phyloP scores from a whole-genome alignment of 495 filamentous ascomycete genomes.

The Echria macrotheca region DNA sequence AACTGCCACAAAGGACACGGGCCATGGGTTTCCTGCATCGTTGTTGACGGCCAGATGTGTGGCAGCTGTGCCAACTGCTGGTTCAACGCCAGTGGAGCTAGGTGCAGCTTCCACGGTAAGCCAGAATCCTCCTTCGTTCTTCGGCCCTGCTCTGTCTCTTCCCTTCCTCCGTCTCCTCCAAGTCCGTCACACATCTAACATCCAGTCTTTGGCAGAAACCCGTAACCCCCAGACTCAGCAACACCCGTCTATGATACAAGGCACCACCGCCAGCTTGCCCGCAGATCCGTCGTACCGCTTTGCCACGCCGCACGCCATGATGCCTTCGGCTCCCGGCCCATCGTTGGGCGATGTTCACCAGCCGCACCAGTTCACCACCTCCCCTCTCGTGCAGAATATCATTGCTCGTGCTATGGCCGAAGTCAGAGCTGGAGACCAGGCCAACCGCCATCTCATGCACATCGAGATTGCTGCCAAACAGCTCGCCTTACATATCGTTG shows the following conservation, averaged over 20 bases:
- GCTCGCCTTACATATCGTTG: slow-evolving; percentile 37
- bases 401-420: slow-evolving; percentile 36
- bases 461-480: slow-evolving; percentile 40
- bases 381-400: slow-evolving; percentile 33
- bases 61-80: slow-evolving; percentile 49
- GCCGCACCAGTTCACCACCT: slow-evolving; percentile 27
- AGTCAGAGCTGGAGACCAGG: slow-evolving; percentile 36
- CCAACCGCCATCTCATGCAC: slow-evolving; percentile 34
- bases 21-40: slow-evolving; percentile 42
- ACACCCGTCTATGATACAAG: slow-evolving; percentile 17
- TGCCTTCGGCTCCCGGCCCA: slow-evolving; percentile 13
- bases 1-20: slow-evolving; percentile 50
- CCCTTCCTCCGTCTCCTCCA: neutral
- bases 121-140: too few relatives aligned
- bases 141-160: too few relatives aligned
- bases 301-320: slow-evolving; percentile 14
- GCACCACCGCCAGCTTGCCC: slow-evolving; percentile 19
- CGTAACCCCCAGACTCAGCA: slow-evolving; percentile 20
- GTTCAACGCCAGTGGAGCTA: slow-evolving; percentile 46
- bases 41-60: slow-evolving; percentile 48
- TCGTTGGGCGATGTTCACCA: slow-evolving; percentile 13
- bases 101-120: slow-evolving; percentile 49
- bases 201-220: slow-evolving; percentile 20
- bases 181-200: neutral
- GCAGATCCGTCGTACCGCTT: slow-evolving; percentile 21